A percentile compares a stretch with the other conserved stretches of the same genome.
Evolutionary conservation across 352 stramenopile species (phyloP).

Genomic region (Thalassiosira livingstoniorum): DNA sequence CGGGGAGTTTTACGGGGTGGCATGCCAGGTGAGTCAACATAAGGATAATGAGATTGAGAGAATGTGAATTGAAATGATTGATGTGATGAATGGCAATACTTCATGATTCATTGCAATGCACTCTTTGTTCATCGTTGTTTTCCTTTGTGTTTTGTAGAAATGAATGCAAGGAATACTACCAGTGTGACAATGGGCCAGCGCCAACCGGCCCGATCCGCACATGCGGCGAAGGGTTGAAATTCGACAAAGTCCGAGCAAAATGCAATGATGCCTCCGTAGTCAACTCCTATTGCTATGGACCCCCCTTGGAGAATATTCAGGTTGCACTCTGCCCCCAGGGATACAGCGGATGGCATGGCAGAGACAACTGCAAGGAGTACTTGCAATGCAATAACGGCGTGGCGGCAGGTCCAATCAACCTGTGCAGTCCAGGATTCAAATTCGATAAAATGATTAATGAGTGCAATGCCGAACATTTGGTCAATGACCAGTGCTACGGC

Average conservation of each 20-base stretch:
- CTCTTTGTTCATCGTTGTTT: background rate
- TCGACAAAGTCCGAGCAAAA: slow-evolving; percentile 38
- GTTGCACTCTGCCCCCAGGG: background rate
- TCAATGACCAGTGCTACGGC: slow-evolving; percentile 40
- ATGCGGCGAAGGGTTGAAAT: slow-evolving; percentile 33
- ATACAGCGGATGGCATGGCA: background rate
- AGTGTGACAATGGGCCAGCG: slow-evolving; percentile 14
- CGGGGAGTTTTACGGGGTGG: background rate
- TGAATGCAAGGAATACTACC: slow-evolving; percentile 13
- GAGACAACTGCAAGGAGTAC: slow-evolving; percentile 43
- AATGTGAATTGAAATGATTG: no score
- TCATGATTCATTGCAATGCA: no score
- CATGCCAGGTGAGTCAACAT: no score
- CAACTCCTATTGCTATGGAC: slow-evolving; percentile 45
- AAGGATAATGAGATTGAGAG: no score
- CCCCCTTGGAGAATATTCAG: background rate
- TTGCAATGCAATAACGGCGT: slow-evolving; percentile 35
- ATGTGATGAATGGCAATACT: no score
- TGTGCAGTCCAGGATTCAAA: slow-evolving; percentile 9
- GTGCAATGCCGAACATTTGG: background rate
- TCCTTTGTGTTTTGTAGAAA: background rate
- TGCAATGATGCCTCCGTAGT: slow-evolving; percentile 30
- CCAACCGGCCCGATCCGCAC: slow-evolving; percentile 6
- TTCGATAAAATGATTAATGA: slow-evolving; percentile 29
- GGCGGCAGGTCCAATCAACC: slow-evolving; percentile 7